Evolutionary conservation across 2,329 filamentous ascomycete species (phyloP), one percentile per base, ranked within the genome.

Genomic region (Microsporum ferrugineum): DNA sequence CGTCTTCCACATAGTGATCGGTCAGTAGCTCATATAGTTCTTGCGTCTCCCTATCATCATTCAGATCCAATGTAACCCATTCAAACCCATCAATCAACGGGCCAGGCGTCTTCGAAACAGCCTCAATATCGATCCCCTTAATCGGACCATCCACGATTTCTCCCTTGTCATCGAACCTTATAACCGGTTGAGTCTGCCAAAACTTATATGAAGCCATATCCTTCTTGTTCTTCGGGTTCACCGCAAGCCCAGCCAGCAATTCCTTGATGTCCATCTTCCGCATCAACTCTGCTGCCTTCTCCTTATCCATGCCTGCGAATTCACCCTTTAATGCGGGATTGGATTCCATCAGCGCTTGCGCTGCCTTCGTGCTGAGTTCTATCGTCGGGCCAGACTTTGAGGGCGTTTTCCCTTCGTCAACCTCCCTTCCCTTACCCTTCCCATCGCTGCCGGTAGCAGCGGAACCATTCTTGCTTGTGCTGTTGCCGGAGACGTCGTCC

Each of bases 131-230:
- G 69, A 92, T 88, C 17, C 86, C 77, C 76, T 87, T 88, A 71
- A 99, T 88, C 0, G 91, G 90, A 0, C 94, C 94, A 69, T 97
- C 91, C 65, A 85, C 79, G 57, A 85, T 69, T 41, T 79, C 76
- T 58, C 82, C 77, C 74, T 72, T 86, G 78, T 80, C 77, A 58
- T 78, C 76, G 70, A 97, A 96, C 70, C 86, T 87, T 58, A 89
- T 88, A 62, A 99, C 94, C 0, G 94, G 94, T 75, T 99, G 94
- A 55, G 94, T 99, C 74, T 90, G 86, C 94, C 94, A 99, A 78
- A 99, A 99, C 76, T 95, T 96, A 81, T 97, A 96, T 62, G 87
- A 89, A 5, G 87, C 91, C 90, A 96, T 96, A 71, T 96, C 91
- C 78, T 96, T 96, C 68, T 85, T 86, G 70, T 95, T 95, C 80